Percentiles rank a stretch among this genome's conserved stretches.
Evolutionary conservation across 345 rosid species (phyloP).

Genomic region (Populus ilicifolia): DNA sequence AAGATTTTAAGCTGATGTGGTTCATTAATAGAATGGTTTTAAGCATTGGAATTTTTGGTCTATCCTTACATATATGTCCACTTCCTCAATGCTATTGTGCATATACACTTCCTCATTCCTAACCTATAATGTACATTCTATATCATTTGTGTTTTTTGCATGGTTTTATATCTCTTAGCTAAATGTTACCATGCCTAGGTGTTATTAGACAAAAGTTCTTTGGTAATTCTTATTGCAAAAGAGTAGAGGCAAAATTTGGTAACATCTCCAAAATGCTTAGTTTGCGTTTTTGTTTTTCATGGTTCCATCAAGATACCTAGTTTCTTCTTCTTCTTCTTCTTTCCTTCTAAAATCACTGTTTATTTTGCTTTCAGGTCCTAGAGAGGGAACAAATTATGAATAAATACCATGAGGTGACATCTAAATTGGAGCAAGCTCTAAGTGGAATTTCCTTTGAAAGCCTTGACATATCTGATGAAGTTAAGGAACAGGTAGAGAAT

Average conservation of each 20-base stretch:
- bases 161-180: neutral
- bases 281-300: neutral
- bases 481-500: slow-evolving; percentile 78
- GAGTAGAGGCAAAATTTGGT: neutral
- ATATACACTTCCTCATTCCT: neutral
- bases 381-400: slow-evolving; percentile 75
- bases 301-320: neutral
- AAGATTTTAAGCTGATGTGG: neutral
- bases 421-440: slow-evolving; percentile 63
- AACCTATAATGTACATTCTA: neutral
- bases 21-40: neutral
- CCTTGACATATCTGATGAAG: slow-evolving; percentile 94
- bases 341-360: neutral
- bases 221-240: neutral
- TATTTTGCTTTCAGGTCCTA: slow-evolving; percentile 52
- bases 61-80: neutral
- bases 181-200: neutral
- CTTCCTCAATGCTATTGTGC: neutral
- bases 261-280: neutral
- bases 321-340: neutral
- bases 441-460: slow-evolving; percentile 59
- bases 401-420: slow-evolving; percentile 62
- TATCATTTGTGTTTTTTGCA: too few relatives aligned
- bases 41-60: neutral
- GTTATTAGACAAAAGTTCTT: neutral